phyloP scores from a whole-genome alignment of 2,329 filamentous ascomycete genomes.

The Clonostachys sp. region DNA sequence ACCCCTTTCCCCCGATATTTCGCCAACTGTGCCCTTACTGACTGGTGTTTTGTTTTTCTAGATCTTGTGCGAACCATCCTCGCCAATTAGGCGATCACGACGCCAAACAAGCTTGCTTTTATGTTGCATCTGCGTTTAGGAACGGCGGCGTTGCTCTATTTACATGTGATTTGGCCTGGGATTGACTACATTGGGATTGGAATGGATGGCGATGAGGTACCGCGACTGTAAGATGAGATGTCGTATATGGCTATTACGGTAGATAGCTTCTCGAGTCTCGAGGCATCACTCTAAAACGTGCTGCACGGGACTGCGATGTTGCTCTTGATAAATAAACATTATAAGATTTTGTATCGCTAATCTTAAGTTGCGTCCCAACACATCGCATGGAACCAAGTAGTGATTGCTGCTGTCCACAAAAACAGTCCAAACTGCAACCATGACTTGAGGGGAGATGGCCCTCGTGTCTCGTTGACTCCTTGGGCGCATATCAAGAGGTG shows the following conservation, averaged over 20 bases:
- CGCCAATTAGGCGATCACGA: conserved; percentile 58
- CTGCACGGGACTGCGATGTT: too few relatives aligned
- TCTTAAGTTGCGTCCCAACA: too few relatives aligned
- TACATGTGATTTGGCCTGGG: conserved; percentile 13
- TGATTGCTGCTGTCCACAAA: too few relatives aligned
- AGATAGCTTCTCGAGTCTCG: conserved; percentile 10
- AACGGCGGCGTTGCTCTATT: conserved; percentile 20
- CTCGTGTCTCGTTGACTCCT: too few relatives aligned
- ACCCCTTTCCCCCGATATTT: background rate
- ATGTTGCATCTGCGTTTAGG: conserved; percentile 22
- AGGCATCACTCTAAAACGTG: too few relatives aligned
- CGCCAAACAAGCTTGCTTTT: conserved; percentile 2
- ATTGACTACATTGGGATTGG: conserved; percentile 10
- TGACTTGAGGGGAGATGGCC: too few relatives aligned
- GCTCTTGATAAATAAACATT: too few relatives aligned
- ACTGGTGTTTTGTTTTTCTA: conserved; percentile 18
- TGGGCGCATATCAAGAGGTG: too few relatives aligned
- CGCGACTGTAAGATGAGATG: background rate
- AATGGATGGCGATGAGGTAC: background rate
- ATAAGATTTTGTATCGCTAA: too few relatives aligned
- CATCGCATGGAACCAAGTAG: too few relatives aligned
- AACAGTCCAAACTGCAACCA: too few relatives aligned
- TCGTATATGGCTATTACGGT: conserved; percentile 8
- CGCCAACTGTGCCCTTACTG: background rate
- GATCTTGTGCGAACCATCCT: conserved; percentile 84